Evolutionary conservation across 2,329 filamentous ascomycete genomes (phyloP).

Genomic region (Ophiobolus disseminans): DNA sequence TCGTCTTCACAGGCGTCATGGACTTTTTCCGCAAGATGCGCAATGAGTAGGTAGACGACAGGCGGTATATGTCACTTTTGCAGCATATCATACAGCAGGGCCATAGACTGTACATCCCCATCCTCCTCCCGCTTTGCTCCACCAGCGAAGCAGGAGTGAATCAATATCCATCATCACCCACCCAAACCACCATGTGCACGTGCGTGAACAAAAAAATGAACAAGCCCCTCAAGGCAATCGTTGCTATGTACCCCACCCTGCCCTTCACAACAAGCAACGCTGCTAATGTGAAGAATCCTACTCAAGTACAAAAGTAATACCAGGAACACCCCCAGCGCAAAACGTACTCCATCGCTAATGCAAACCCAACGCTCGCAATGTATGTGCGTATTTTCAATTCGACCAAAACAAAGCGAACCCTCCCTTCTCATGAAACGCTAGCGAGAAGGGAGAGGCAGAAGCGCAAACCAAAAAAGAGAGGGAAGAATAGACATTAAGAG

Average conservation of each 20-base stretch:
- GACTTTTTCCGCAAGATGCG: conserved; percentile 86
- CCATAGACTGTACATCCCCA: conserved; percentile 12
- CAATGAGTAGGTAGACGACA: conserved; percentile 33
- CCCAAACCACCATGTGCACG: neutral
- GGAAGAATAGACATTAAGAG: neutral
- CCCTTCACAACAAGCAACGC: neutral
- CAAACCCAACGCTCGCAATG: neutral
- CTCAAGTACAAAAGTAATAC: no score
- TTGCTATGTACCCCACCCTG: conserved; percentile 7
- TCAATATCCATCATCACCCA: neutral
- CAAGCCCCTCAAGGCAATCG: conserved; percentile 7
- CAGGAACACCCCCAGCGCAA: neutral
- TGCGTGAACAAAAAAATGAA: no score
- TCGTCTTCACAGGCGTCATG: conserved; percentile 87
- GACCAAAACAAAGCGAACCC: no score
- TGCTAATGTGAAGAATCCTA: no score
- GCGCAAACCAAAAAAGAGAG: no score
- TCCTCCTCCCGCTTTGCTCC: neutral
- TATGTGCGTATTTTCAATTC: neutral
- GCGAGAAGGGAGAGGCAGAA: no score
- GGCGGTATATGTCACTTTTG: neutral
- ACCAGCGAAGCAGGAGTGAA: neutral
- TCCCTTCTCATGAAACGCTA: no score
- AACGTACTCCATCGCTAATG: conserved; percentile 17
- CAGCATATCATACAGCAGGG: neutral